Percentiles rank a stretch among this genome's conserved stretches.
Conservation (phyloP, 108 stramenopile species). For the Nannochloropsis granulata region DNA sequence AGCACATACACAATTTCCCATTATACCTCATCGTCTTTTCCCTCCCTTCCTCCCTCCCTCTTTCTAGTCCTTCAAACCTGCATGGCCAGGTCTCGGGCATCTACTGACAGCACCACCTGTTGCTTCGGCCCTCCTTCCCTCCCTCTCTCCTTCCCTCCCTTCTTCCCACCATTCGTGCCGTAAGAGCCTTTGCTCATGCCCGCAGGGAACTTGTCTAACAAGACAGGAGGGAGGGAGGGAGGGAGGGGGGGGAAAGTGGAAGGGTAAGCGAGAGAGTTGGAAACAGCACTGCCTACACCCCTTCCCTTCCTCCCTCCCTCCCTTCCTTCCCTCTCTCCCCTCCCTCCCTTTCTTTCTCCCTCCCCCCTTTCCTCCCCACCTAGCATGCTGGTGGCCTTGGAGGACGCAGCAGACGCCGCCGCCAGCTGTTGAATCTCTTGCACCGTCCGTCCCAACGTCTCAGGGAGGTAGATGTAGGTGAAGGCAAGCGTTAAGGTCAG, state of each 20-base stretch:
- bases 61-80: not conserved
- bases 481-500: not conserved
- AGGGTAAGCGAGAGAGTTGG: too few relatives aligned
- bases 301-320: too few relatives aligned
- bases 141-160: not conserved
- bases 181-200: not conserved
- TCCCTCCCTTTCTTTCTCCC: too few relatives aligned
- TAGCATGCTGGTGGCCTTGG: not conserved
- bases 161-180: not conserved
- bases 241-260: too few relatives aligned
- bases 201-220: not conserved
- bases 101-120: not conserved
- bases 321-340: too few relatives aligned
- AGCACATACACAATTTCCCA: not conserved
- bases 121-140: not conserved
- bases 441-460: not conserved
- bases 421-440: not conserved
- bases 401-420: not conserved
- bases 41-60: not conserved
- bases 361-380: not conserved
- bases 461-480: not conserved
- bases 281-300: too few relatives aligned
- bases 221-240: too few relatives aligned
- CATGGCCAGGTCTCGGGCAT: not conserved
- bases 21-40: not conserved